These are phyloP conservation scores for Botrytis aclada DNA, from an alignment of 2,329 filamentous ascomycete species.

Conservation along the genomic window DNA sequence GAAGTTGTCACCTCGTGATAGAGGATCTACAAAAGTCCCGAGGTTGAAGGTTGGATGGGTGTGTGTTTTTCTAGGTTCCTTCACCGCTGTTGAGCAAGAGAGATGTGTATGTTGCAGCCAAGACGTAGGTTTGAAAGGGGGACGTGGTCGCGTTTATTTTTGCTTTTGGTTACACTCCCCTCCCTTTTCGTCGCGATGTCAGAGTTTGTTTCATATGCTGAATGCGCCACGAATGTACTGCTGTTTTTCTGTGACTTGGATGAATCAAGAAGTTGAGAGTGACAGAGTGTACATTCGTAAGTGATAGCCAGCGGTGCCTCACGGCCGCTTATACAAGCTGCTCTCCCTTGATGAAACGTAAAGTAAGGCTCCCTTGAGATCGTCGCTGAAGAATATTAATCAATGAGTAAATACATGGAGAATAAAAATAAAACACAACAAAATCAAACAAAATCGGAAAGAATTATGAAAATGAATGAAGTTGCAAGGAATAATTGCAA, in stretches of 20 bases:
- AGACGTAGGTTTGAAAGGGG: neutral
- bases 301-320: constrained; percentile 8
- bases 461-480: neutral
- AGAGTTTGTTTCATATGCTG: neutral
- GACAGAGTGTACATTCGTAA: neutral
- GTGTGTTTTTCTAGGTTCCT: constrained; percentile 2
- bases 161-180: neutral
- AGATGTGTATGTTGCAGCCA: constrained; percentile 7
- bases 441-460: neutral
- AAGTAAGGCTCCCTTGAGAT: constrained; percentile 10
- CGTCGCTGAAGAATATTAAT: neutral
- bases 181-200: neutral
- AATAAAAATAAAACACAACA: neutral
- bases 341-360: constrained; percentile 9
- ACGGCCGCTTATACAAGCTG: constrained; percentile 2
- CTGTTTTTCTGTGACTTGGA: neutral
- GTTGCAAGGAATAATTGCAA: constrained; percentile 4
- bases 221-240: neutral
- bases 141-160: constrained; percentile 7
- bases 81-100: constrained; percentile 16
- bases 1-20: constrained; percentile 6
- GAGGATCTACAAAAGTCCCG: constrained; percentile 5
- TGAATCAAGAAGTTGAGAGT: neutral
- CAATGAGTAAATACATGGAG: neutral
- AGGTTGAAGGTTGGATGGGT: neutral